Base-by-base conservation (phyloP, 2,329 filamentous ascomycete species). In the Exophiala xenobiotica region DNA sequence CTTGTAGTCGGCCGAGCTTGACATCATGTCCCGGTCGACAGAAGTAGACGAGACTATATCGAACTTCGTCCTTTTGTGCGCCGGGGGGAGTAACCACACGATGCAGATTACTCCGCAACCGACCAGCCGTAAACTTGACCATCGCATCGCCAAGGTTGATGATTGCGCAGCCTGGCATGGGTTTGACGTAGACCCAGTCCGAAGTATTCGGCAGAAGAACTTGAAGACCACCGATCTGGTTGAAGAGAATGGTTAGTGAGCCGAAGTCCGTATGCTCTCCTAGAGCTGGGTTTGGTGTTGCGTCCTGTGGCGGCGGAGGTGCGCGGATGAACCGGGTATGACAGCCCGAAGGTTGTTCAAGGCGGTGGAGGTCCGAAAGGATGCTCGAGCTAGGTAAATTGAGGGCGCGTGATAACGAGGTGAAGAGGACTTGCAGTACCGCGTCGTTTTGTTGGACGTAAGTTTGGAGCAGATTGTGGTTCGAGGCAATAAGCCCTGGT, bases 81-180 rank as follows among this genome's bases (percentile, higher is more conserved):
- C 61, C 63, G 1, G 61, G 62, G 1, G 63, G 53, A 3, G 51
- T 52, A 1, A 62, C 55, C 8, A 66, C 62, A 29, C 64, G 62
- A 51, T 65, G 63, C 43, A 64, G 42, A 9, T 53, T 56, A n/a
- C 56, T 61, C 7, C 59, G 67, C 52, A 78, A 52, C 7, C 65
- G 53, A 0, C 72, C 73, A 1, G 62, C 66, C 0, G 70, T 72
- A 57, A 76, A 73, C 51, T 75, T 71, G 8, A 75, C 71, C 46
- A 77, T 60, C 1, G 72, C 70, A 59, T 78, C 75, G 2, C 76
- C 75, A 5, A 78, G 63, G 56, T 78, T 78, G 18, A 77, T 68
- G 33, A 78, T 65, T 9, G 67, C 56, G 50, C 59, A 61, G 1
- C 58, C 63, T 1, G 54, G 54, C 6, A 51, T 29, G 1, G 63